Evolutionary conservation across 768 basidiomycete species (phyloP), one percentile per base, ranked within the genome.

Genomic region (Cyclocybe cylindracea): DNA sequence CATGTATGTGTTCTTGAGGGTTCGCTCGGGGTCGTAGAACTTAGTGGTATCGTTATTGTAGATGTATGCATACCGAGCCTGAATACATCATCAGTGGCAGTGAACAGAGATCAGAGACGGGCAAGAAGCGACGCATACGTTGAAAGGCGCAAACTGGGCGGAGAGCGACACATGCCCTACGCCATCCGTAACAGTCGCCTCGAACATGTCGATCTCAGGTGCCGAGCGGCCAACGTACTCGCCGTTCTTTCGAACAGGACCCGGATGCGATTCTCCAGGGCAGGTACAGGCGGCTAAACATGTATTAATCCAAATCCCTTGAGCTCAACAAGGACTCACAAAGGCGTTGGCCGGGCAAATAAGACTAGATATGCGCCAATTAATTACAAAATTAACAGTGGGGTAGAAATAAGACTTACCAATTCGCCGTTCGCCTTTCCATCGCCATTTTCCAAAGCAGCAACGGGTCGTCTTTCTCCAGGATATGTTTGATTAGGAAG

Each of bases 401-500:
- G 7, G 34, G 34, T 35, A 52, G 24, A 24, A 5, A 39, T 14
- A 29, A 35, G 24, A 41, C 66, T 39, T 54, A 72, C 72, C 54
- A 74, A 57, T 39, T 60, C 57, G 29, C 77, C 72, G 48, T 72
- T 66, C 47, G 79, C 66, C 11, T 36, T 61, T 0, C 71, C 70
- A 53, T 78, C 77, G 18, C 76, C 76, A 14, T 67, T 65, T 32
- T 66, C 60, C 39, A 46, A 77, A 7, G 81, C 77, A 13, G 77
- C 75, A 3, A 70, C 52, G 9, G 87, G 87, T 10, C 31, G 78
- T 13, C 42, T 46, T 3, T 65, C 65, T 10, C 82, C 88, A 44
- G 86, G 81, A 56, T 82, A 66, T 10, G 86, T 81, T 67, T 95
- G 94, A 66, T 91, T 91, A 10, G 79, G 70, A 1, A 86, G 70